Percentiles rank a stretch among this genome's conserved stretches.
Evolutionary conservation across 768 basidiomycete species (phyloP).

Genomic region (Leccinellum albellum): DNA sequence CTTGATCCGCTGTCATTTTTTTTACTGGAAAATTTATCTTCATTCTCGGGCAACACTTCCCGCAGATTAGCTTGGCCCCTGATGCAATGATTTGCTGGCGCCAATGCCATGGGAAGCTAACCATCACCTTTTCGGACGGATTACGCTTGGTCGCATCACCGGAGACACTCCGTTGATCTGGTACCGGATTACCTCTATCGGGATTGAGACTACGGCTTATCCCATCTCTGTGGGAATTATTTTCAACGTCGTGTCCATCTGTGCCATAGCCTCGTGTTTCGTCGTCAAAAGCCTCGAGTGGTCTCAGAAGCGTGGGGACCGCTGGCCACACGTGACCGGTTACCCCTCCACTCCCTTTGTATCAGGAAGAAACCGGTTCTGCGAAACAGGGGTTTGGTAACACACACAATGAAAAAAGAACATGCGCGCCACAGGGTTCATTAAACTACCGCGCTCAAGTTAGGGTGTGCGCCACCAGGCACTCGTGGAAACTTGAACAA

Average conservation of each 20-base stretch:
- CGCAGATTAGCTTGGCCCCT: conserved; percentile 7
- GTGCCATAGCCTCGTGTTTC: conserved; percentile 1
- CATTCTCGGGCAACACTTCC: background rate
- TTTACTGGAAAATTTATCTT: background rate
- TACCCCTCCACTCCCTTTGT: background rate
- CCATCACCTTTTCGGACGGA: background rate
- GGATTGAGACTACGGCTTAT: background rate
- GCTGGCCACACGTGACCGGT: background rate
- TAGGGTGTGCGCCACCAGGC: conserved; percentile 15
- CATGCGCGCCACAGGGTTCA: conserved; percentile 19
- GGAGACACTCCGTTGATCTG: conserved; percentile 12
- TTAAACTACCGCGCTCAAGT: conserved; percentile 1
- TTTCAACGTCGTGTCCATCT: background rate
- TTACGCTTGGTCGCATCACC: background rate
- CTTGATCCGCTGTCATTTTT: conserved; percentile 9
- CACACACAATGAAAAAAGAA: background rate
- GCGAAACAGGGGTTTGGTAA: conserved; percentile 10
- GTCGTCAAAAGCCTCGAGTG: background rate
- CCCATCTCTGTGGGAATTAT: conserved; percentile 23
- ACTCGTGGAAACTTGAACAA: conserved; percentile 11
- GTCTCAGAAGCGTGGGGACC: background rate
- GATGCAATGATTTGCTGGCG: background rate
- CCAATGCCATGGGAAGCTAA: background rate
- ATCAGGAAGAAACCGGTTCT: background rate
- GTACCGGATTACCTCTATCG: conserved; percentile 5